phyloP scores from a whole-genome alignment of 73 alveolate species.

The Tetrahymena thermophila region DNA sequence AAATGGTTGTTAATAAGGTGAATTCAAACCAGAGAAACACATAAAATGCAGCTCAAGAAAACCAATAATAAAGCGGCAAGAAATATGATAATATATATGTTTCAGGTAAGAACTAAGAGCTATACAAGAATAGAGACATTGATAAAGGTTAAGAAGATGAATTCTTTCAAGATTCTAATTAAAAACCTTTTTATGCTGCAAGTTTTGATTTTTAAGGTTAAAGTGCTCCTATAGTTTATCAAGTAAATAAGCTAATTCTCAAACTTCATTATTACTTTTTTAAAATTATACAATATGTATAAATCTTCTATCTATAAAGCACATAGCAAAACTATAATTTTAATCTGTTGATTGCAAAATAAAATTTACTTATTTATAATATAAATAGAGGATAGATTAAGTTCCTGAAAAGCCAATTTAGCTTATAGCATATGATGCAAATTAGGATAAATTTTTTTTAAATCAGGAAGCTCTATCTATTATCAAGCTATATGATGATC shows the following conservation, averaged over 20 bases:
- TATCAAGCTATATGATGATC: conserved; percentile 10
- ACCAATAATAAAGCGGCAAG: neutral
- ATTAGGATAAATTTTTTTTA: neutral
- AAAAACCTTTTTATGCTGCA: neutral
- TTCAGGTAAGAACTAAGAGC: neutral
- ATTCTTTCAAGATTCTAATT: neutral
- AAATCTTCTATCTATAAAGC: neutral
- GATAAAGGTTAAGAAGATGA: neutral
- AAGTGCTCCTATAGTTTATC: neutral
- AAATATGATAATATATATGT: neutral
- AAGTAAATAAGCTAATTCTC: neutral
- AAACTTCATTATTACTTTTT: neutral
- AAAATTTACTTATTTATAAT: too few species aligned
- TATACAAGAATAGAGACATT: neutral
- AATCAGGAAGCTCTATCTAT: neutral
- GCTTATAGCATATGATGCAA: neutral
- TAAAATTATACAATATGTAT: neutral
- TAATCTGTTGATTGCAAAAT: too few species aligned
- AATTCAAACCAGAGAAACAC: neutral
- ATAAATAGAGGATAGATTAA: neutral
- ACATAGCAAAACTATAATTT: neutral
- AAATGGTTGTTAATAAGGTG: neutral
- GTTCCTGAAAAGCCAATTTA: neutral
- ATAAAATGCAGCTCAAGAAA: neutral
- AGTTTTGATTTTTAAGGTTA: neutral